phyloP scores from a whole-genome alignment of 1,284 basidiomycete genomes.

The Rhizopogon hawkerae region DNA sequence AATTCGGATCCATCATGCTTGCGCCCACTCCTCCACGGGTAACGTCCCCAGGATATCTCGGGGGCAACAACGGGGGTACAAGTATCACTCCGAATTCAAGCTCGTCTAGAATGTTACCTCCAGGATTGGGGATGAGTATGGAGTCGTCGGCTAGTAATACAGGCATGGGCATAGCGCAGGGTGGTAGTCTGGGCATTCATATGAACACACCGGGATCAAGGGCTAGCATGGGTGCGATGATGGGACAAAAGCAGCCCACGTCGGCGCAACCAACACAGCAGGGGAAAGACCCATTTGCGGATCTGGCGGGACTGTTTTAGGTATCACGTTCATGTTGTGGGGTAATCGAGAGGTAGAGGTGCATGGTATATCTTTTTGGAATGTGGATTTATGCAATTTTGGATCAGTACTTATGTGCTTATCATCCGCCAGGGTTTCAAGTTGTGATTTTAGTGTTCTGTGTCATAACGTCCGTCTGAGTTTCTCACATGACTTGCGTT shows the following conservation, averaged over 20 bases:
- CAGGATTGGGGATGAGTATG: not conserved
- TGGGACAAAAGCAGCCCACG: slow-evolving; percentile 15
- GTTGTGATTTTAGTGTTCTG: too few species aligned
- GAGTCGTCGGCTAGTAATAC: not conserved
- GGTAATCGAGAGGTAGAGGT: not conserved
- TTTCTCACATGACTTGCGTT: too few species aligned
- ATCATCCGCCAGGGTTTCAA: too few species aligned
- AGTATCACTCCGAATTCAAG: not conserved
- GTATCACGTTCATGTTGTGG: not conserved
- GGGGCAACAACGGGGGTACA: slow-evolving; percentile 16
- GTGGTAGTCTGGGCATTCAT: slow-evolving; percentile 15
- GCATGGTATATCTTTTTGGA: not conserved
- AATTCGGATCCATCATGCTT: slow-evolving; percentile 42
- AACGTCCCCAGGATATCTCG: slow-evolving; percentile 26
- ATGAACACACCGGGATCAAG: slow-evolving; percentile 3
- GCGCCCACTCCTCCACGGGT: slow-evolving; percentile 36
- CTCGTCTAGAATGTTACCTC: not conserved
- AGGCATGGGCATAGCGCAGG: not conserved
- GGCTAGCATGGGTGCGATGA: not conserved
- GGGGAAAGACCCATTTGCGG: slow-evolving; percentile 74
- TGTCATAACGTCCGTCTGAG: too few species aligned
- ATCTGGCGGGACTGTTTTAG: slow-evolving; percentile 68
- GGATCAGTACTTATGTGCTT: not conserved
- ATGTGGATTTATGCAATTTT: not conserved
- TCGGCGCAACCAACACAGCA: slow-evolving; percentile 24